Conservation (phyloP, 306 rosid genomes). For the Sicyos baderoa region DNA sequence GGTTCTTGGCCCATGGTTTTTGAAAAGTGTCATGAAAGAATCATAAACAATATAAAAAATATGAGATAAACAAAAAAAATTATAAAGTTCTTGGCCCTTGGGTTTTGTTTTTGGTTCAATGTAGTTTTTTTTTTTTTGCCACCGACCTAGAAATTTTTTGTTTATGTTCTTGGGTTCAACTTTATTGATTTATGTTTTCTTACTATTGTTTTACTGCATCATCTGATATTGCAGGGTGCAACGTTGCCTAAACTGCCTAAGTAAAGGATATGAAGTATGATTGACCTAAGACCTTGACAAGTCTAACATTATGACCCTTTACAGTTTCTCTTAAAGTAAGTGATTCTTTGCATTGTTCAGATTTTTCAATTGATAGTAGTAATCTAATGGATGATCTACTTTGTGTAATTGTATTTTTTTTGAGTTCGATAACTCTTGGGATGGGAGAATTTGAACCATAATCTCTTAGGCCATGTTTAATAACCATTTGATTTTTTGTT, state of each 20-base stretch:
- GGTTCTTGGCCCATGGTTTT: too few species aligned
- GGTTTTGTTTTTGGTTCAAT: too few species aligned
- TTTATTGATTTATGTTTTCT: slow-evolving; percentile 11
- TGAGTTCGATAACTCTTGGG: too few species aligned
- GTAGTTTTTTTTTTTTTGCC: too few species aligned
- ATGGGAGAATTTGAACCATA: too few species aligned
- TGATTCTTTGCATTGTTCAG: slow-evolving; percentile 2
- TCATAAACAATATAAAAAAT: too few species aligned
- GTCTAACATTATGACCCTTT: background rate
- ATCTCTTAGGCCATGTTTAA: too few species aligned
- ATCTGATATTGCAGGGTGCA: slow-evolving; percentile 58
- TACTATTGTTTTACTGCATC: background rate
- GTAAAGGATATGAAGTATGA: slow-evolving; percentile 66
- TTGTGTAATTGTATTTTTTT: background rate
- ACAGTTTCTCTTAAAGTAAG: background rate
- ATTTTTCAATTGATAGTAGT: background rate
- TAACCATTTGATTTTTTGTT: too few species aligned
- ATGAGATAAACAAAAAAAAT: too few species aligned
- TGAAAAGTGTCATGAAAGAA: too few species aligned
- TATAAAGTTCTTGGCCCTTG: too few species aligned
- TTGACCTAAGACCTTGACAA: slow-evolving; percentile 21
- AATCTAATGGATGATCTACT: background rate
- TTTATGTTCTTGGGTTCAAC: too few species aligned
- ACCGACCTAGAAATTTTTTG: background rate
- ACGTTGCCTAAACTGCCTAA: slow-evolving; percentile 75